Percentiles rank a stretch among this genome's conserved stretches.
Conservation (phyloP, 148 eudicot species). For the Oxyria digyna region DNA sequence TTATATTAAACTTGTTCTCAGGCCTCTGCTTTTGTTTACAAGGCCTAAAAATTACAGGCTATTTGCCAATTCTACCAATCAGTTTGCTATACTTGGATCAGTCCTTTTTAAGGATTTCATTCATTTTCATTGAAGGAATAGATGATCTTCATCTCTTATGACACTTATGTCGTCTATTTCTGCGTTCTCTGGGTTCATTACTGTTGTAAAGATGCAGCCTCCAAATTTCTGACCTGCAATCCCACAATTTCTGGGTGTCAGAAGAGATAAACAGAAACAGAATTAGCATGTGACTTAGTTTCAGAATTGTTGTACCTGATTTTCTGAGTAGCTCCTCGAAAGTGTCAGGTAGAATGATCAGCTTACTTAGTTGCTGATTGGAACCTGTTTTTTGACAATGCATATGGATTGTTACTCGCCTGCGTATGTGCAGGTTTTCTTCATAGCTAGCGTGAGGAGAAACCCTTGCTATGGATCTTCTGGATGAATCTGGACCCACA, state of each 20-base stretch:
- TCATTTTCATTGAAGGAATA: constrained; percentile 18
- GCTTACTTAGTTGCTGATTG: constrained; percentile 23
- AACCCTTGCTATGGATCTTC: constrained; percentile 6
- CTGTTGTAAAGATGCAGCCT: constrained; percentile 15
- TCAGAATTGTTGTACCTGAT: constrained; percentile 30
- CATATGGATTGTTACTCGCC: constrained; percentile 51
- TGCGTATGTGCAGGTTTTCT: constrained; percentile 11
- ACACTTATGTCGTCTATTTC: constrained; percentile 43
- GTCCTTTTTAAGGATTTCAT: background rate
- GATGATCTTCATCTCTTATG: constrained; percentile 48
- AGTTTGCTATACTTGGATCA: constrained; percentile 2
- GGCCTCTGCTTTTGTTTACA: constrained; percentile 1
- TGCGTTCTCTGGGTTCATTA: constrained; percentile 32
- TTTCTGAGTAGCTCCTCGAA: constrained; percentile 34
- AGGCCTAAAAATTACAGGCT: background rate
- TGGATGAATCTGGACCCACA: background rate
- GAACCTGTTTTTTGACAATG: constrained; percentile 13
- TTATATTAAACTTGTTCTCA: constrained; percentile 4
- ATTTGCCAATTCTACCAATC: background rate
- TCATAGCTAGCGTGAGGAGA: constrained; percentile 7
- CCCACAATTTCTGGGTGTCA: constrained; percentile 8
- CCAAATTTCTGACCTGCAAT: constrained; percentile 66
- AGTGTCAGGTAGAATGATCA: constrained; percentile 51
- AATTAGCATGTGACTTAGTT: background rate
- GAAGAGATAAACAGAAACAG: background rate